A percentile compares a stretch with the other conserved stretches of the same genome.
Evolutionary conservation across 129 eudicot genomes (phyloP).

Genomic region (Arctium lappa): DNA sequence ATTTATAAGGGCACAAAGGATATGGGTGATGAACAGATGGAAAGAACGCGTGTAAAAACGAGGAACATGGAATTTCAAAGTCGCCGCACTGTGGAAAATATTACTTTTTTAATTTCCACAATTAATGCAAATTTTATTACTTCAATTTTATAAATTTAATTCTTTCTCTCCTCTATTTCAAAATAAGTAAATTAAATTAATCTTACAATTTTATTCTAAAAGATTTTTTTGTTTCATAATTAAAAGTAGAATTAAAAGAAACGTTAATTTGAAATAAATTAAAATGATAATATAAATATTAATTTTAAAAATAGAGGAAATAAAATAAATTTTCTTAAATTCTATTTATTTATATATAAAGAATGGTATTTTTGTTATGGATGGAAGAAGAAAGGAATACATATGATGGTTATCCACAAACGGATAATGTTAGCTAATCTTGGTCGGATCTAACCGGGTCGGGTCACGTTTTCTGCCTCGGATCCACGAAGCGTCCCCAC

Average conservation of each 20-base stretch:
- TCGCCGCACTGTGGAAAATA: conserved; percentile 12
- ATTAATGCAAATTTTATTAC: not conserved
- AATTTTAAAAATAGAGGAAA: no score
- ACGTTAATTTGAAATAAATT: no score
- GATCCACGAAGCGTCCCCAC: conserved; percentile 12
- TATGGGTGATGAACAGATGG: conserved; percentile 11
- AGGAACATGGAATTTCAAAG: conserved; percentile 31
- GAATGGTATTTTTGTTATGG: not conserved
- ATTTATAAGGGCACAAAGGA: conserved; percentile 23
- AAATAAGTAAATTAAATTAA: no score
- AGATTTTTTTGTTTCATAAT: no score
- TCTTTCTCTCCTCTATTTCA: no score
- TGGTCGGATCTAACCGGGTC: conserved; percentile 17
- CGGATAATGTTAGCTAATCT: conserved; percentile 39
- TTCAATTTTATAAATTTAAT: not conserved
- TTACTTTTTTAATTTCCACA: not conserved
- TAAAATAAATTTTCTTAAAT: no score
- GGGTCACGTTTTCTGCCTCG: conserved; percentile 9
- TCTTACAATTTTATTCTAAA: no score
- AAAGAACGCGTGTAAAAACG: conserved; percentile 44
- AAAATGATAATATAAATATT: no score
- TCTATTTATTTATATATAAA: no score
- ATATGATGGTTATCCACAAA: conserved; percentile 51
- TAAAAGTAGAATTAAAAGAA: no score
- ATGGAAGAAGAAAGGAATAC: not conserved